These are phyloP conservation scores for Thymus mandschuricus DNA, from an alignment of 257 asterid genomes.

Conservation along the genomic window DNA sequence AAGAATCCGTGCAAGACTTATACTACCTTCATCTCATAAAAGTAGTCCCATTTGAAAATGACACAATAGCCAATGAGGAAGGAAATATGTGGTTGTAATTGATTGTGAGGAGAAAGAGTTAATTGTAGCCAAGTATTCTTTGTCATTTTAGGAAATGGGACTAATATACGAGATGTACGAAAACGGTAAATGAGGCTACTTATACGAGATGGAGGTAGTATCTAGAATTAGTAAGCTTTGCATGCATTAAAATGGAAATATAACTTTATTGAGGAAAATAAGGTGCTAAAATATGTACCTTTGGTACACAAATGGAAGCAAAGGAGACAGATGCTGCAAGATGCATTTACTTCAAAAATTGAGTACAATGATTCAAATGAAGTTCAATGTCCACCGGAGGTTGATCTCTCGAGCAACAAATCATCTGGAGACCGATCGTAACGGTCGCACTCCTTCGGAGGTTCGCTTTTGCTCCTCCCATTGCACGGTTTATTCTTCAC, in stretches of 20 bases:
- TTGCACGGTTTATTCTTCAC: slow-evolving; percentile 33
- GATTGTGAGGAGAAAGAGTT: no score
- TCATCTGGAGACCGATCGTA: slow-evolving; percentile 46
- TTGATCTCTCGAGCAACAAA: slow-evolving; percentile 35
- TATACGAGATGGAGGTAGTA: no score
- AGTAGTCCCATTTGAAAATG: no score
- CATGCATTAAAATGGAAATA: background rate
- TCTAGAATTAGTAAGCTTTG: background rate
- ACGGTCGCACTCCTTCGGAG: slow-evolving; percentile 60
- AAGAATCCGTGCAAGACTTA: no score
- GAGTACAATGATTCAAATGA: background rate
- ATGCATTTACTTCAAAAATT: slow-evolving; percentile 26
- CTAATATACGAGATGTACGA: no score
- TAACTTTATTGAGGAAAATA: background rate
- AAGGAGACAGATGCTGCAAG: slow-evolving; percentile 21
- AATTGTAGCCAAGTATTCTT: no score
- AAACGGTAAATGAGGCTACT: no score
- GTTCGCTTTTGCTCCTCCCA: slow-evolving; percentile 73
- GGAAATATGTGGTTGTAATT: no score
- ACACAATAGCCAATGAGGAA: no score
- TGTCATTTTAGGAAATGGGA: no score
- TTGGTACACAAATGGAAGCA: slow-evolving; percentile 19
- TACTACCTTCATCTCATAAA: no score
- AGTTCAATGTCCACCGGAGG: slow-evolving; percentile 24
- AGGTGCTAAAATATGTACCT: background rate